Base-by-base conservation (phyloP, 1,139 yeast genomes). In the Lodderomyces beijingensis region DNA sequence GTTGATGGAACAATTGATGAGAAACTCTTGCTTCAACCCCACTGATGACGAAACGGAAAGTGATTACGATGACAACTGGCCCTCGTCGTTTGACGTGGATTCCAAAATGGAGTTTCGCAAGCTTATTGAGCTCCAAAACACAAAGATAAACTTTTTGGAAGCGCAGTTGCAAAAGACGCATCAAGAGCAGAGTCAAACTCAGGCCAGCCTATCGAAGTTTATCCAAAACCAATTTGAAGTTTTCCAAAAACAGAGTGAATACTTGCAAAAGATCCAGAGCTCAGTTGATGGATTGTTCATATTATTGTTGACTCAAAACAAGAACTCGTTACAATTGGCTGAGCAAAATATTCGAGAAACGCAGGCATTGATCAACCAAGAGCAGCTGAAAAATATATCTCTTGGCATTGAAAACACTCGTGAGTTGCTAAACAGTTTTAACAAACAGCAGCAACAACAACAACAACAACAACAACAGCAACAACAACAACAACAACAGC, bases 281-380 rank as follows among this genome's bases (percentile, higher is more conserved):
- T 37, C 54, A 12, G 42, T 47, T 15, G 46, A 44, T 27, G 59
- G 58, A 1, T 35, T 53, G 18, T 37, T 48, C 15, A 47, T 53
- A 1, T 36, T 54, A 18, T 33, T 50, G 16, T 35, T 50, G 8
- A 38, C 51, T 16, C 42, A 50, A 14, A 40, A 34, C 31, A 46
- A 41, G 27, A 48, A 42, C 28, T 34, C 48, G 25, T 29, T 43
- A 5, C 48, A 48, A 3, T 41, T 50, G 27, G 46, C 47, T 2
- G 45, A 47, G 29, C 51, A 45, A 41, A 42, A 44, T n/a, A 32
- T 52, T 14, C 45, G 42, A 7, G 52, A 51, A 27, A 43, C 50
- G 5, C 38, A 42, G 10, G 45, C 47, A 10, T 39, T 39, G 28
- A 39, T 45, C 14, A 35, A 43, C 10, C 36, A 37, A 10, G 39